Evolutionary conservation across 345 rosid genomes (phyloP).

Genomic region (Populus alba): DNA sequence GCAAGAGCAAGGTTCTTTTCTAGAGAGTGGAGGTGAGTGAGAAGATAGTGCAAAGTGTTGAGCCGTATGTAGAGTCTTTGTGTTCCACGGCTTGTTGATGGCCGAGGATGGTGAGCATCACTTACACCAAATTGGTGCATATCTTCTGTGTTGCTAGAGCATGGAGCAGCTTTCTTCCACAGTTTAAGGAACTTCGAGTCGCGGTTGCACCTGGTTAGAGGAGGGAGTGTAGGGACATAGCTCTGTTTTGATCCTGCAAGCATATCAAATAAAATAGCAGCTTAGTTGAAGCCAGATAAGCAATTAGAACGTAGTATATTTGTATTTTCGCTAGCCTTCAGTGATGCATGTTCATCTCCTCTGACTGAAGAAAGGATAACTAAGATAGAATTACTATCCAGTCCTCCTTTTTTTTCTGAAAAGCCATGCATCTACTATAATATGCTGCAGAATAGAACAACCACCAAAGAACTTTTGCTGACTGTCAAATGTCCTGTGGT

Average conservation of each 20-base stretch:
- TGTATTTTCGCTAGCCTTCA: background rate
- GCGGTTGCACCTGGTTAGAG: slow-evolving; percentile 78
- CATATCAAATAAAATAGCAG: background rate
- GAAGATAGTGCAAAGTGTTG: slow-evolving; percentile 74
- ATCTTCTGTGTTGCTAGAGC: slow-evolving; percentile 38
- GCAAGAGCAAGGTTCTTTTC: slow-evolving; percentile 71
- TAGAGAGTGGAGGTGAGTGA: slow-evolving; percentile 70
- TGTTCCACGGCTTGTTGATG: slow-evolving; percentile 88
- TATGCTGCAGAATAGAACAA: background rate
- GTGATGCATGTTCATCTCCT: background rate
- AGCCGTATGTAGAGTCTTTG: slow-evolving; percentile 86
- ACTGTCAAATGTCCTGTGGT: background rate
- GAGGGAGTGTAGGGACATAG: slow-evolving; percentile 77
- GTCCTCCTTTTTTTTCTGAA: background rate
- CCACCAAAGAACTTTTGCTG: background rate
- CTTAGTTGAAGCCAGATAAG: background rate
- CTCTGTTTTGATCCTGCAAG: slow-evolving; percentile 70
- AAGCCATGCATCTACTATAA: background rate
- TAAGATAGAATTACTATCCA: background rate
- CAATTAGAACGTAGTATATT: background rate
- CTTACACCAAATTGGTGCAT: slow-evolving; percentile 12
- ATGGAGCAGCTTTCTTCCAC: slow-evolving; percentile 76
- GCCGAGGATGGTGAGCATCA: slow-evolving; percentile 69
- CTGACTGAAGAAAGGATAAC: background rate
- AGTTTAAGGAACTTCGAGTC: slow-evolving; percentile 61